phyloP scores from a whole-genome alignment of 73 alveolate genomes.

The Tetrahymena borealis region DNA sequence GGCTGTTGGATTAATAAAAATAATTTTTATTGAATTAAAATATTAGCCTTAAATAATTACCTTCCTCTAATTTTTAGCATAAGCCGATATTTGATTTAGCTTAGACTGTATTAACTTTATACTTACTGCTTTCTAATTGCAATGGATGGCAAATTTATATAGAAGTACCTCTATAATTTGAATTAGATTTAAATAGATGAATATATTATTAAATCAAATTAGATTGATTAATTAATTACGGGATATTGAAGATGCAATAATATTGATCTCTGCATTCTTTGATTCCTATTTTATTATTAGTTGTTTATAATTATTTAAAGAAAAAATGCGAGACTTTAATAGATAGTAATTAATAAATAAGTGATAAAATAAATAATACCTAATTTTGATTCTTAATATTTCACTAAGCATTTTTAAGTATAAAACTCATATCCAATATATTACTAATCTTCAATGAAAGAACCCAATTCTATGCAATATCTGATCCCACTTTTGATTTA shows the following conservation, averaged over 20 bases:
- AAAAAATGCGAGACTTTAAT: too few relatives aligned
- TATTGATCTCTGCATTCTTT: neutral
- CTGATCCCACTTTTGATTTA: neutral
- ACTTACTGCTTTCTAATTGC: neutral
- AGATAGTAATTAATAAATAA: too few relatives aligned
- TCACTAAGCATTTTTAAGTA: neutral
- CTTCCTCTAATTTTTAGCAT: neutral
- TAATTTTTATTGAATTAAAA: neutral
- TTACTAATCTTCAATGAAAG: neutral
- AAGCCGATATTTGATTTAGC: neutral
- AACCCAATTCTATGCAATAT: neutral
- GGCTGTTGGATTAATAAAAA: neutral
- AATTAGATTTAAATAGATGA: neutral
- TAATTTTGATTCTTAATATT: neutral
- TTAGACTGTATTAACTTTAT: neutral
- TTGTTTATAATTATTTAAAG: too few relatives aligned
- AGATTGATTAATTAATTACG: too few relatives aligned
- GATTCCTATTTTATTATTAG: neutral
- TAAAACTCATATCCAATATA: neutral
- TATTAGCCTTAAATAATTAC: neutral
- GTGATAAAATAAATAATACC: neutral
- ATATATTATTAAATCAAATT: neutral
- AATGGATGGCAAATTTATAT: neutral
- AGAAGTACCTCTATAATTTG: neutral
- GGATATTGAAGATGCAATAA: neutral